phyloP scores from a whole-genome alignment of 495 filamentous ascomycete genomes.

The Aspergillus ostianus region DNA sequence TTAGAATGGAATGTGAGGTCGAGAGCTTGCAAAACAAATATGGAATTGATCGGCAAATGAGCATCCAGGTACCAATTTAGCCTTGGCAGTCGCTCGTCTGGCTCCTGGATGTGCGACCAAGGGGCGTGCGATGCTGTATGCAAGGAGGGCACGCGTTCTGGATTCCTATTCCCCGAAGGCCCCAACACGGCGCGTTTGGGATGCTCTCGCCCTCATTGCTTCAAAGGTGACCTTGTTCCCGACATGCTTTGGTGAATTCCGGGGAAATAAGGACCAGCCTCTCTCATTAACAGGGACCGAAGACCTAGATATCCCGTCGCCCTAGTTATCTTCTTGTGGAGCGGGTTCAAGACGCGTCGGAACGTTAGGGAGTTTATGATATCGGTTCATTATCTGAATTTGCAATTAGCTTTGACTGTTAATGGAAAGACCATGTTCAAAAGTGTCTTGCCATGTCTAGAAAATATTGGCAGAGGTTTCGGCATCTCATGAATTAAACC shows the following conservation, averaged over 20 bases:
- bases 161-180: background rate
- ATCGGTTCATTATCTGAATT: background rate
- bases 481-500: too few species aligned
- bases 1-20: background rate
- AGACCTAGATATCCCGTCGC: background rate
- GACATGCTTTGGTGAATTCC: background rate
- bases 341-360: too few species aligned
- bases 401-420: background rate
- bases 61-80: background rate
- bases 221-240: background rate
- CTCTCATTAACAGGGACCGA: background rate
- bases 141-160: background rate
- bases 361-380: background rate
- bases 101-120: background rate
- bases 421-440: background rate
- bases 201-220: background rate
- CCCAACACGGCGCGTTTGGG: background rate
- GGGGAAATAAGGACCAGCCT: background rate
- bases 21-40: background rate
- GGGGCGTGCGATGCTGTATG: background rate
- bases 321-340: background rate
- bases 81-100: background rate
- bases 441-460: background rate
- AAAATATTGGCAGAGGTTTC: background rate
- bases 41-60: background rate